These are phyloP conservation scores for Fusarium kyushuense DNA, from an alignment of 2,329 filamentous ascomycete species.

Conservation along the genomic window DNA sequence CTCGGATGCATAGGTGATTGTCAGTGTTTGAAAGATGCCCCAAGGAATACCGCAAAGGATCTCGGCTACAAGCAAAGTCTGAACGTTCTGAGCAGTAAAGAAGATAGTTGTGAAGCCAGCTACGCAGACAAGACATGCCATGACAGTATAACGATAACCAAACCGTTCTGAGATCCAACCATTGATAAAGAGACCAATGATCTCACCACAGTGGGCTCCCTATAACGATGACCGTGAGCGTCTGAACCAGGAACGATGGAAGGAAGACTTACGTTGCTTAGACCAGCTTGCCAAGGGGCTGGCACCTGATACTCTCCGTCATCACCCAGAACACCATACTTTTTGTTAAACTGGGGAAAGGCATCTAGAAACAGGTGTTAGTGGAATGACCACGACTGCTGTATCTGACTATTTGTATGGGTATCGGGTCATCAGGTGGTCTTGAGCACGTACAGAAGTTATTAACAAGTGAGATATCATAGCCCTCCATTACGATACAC, in stretches of 20 bases:
- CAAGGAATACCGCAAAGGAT: constrained; percentile 73
- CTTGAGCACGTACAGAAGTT: constrained; percentile 39
- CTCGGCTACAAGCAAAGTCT: constrained; percentile 70
- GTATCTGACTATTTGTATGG: constrained; percentile 1
- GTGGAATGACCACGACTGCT: constrained; percentile 6
- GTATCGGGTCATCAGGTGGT: neutral
- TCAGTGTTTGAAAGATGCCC: constrained; percentile 70
- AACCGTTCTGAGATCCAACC: constrained; percentile 75
- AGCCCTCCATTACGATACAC: constrained; percentile 44
- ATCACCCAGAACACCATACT: constrained; percentile 64
- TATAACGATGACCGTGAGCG: constrained; percentile 44
- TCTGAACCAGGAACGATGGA: neutral
- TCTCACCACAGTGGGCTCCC: constrained; percentile 71
- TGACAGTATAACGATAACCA: constrained; percentile 74
- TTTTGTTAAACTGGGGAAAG: constrained; percentile 68
- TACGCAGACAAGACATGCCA: constrained; percentile 66
- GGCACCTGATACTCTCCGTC: constrained; percentile 67
- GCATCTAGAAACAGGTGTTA: constrained; percentile 55
- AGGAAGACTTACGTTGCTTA: constrained; percentile 62
- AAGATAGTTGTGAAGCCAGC: constrained; percentile 71
- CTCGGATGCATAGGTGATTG: constrained; percentile 76
- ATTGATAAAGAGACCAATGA: constrained; percentile 75
- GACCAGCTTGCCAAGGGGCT: constrained; percentile 71
- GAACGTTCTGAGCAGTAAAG: constrained; percentile 72
- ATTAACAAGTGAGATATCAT: constrained; percentile 42